phyloP scores from a whole-genome alignment of 2,329 filamentous ascomycete genomes.

The Ophiocordyceps camponoti-rufipedis region DNA sequence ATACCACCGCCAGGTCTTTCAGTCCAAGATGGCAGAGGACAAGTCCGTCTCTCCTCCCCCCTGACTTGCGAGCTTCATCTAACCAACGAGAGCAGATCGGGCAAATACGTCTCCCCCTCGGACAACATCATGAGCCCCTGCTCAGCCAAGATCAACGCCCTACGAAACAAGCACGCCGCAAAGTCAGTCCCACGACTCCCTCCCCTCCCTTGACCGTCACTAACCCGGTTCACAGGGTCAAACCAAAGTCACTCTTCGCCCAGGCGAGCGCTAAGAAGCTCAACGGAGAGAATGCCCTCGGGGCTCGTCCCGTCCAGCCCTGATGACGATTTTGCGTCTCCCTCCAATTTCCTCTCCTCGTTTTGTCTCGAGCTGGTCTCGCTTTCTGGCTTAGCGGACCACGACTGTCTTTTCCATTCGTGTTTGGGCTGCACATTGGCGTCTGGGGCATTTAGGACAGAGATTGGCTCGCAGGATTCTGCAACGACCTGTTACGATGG shows the following conservation, averaged over 20 bases:
- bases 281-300: slow-evolving; percentile 24
- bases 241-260: slow-evolving; percentile 51
- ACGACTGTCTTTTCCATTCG: not conserved
- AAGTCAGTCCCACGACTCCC: slow-evolving; percentile 36
- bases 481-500: slow-evolving; percentile 8
- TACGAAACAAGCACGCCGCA: slow-evolving; percentile 62
- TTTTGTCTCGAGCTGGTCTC: not conserved
- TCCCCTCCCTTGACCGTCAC: not conserved
- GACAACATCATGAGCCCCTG: slow-evolving; percentile 80
- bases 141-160: slow-evolving; percentile 62
- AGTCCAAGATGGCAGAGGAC: slow-evolving; percentile 50
- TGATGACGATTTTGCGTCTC: slow-evolving; percentile 1
- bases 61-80: not conserved
- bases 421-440: not conserved
- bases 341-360: not conserved
- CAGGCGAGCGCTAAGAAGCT: slow-evolving; percentile 47
- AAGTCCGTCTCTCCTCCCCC: slow-evolving; percentile 30
- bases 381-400: not conserved
- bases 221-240: slow-evolving; percentile 25
- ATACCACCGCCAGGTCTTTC: slow-evolving; percentile 58
- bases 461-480: not conserved
- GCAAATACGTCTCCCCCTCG: slow-evolving; percentile 58
- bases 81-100: slow-evolving; percentile 1
- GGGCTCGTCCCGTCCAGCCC: slow-evolving; percentile 16
- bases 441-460: not conserved